A percentile compares a stretch with the other conserved stretches of the same genome.
phyloP scores from a whole-genome alignment of 2,329 filamentous ascomycete genomes.

The Hortaea werneckii region DNA sequence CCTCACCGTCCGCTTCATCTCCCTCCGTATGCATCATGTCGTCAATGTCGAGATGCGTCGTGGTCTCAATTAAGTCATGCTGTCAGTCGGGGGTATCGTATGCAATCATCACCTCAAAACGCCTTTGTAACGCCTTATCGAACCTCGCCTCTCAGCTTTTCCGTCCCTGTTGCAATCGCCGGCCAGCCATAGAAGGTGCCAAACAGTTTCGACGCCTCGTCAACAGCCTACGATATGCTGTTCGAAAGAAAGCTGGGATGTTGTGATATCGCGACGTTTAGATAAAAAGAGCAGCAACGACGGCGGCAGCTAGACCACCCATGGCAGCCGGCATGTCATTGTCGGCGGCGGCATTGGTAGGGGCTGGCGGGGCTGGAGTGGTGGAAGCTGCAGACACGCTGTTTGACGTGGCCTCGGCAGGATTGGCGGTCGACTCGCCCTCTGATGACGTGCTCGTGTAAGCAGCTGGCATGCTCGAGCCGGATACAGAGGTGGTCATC shows the following conservation, averaged over 20 bases:
- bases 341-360: conserved; percentile 8
- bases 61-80: not conserved
- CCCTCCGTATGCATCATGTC: not conserved
- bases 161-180: not conserved
- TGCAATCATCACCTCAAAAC: not conserved
- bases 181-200: not conserved
- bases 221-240: not conserved
- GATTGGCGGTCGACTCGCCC: conserved; percentile 1
- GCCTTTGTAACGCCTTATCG: not conserved
- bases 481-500: conserved; percentile 1
- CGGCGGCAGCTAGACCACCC: conserved; percentile 9
- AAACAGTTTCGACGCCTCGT: not conserved
- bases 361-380: conserved; percentile 4
- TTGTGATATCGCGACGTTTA: not conserved
- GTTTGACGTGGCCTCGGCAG: conserved; percentile 1
- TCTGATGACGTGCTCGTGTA: not conserved
- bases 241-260: not conserved
- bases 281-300: conserved; percentile 4
- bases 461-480: not conserved
- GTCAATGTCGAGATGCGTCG: not conserved
- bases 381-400: conserved; percentile 2
- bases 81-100: not conserved
- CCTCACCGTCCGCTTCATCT: not conserved
- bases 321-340: conserved; percentile 9
- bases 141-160: not conserved